phyloP scores from a whole-genome alignment of 2,329 filamentous ascomycete genomes.

The Ceratocystis huliohia region DNA sequence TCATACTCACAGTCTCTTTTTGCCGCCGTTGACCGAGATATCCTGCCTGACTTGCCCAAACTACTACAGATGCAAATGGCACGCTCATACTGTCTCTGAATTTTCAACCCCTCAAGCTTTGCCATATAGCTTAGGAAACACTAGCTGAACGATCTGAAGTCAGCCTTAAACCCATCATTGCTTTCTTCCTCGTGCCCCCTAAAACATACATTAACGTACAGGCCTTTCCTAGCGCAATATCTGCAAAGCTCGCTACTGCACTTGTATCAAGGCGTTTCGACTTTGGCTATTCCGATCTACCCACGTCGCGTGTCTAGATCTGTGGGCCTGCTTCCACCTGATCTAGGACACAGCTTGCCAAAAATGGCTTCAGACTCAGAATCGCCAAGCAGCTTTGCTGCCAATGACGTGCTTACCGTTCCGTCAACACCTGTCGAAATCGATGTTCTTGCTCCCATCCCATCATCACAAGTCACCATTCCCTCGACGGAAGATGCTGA shows the following conservation, averaged over 20 bases:
- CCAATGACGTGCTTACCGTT: background rate
- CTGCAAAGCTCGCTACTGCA: background rate
- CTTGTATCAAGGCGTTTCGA: background rate
- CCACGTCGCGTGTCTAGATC: background rate
- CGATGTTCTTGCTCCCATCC: conserved; percentile 2
- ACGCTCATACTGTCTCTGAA: background rate
- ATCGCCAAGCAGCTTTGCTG: background rate
- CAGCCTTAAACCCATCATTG: background rate
- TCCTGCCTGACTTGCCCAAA: background rate
- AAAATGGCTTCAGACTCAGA: conserved; percentile 16
- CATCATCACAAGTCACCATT: conserved; percentile 40
- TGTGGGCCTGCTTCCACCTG: background rate
- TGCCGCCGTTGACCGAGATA: background rate
- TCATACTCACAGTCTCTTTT: background rate
- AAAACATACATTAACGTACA: background rate
- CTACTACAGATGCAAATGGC: background rate
- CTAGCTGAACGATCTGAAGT: background rate
- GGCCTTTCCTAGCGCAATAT: background rate
- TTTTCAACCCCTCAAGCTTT: background rate
- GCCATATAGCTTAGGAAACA: background rate
- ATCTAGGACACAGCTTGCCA: background rate
- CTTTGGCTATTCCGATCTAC: background rate
- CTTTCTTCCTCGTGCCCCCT: background rate
- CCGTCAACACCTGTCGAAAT: conserved; percentile 11
- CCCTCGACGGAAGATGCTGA: conserved; percentile 43